These are phyloP conservation scores for Letharia lupina DNA, from an alignment of 495 filamentous ascomycete genomes.

Conservation along the genomic window DNA sequence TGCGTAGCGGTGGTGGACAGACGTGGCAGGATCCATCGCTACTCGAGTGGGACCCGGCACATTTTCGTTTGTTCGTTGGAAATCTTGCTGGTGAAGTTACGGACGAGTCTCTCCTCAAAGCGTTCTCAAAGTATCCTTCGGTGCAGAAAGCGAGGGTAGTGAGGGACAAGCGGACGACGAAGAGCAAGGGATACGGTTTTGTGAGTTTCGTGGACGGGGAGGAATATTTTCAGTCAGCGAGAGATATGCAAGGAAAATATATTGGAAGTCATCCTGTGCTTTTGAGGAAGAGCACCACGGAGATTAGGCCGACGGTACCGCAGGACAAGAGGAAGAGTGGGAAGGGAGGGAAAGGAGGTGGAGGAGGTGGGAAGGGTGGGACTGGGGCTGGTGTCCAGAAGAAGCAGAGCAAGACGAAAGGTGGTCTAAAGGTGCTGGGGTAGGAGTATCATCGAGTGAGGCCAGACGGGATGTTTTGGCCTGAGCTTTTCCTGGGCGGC, in stretches of 20 bases:
- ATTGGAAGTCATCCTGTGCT: constrained; percentile 93
- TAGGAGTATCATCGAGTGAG: constrained; percentile 33
- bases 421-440: constrained; percentile 67
- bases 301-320: constrained; percentile 63
- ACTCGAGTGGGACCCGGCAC: constrained; percentile 91
- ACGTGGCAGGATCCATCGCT: constrained; percentile 80
- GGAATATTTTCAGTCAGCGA: constrained; percentile 87
- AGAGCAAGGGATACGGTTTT: constrained; percentile 93
- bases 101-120: constrained; percentile 89
- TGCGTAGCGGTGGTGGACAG: constrained; percentile 79
- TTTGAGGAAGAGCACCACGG: constrained; percentile 78
- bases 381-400: constrained; percentile 64
- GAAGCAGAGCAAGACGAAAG: constrained; percentile 70
- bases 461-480: background rate
- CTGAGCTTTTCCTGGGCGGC: background rate
- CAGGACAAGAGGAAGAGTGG: constrained; percentile 40
- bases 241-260: constrained; percentile 99
- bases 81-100: constrained; percentile 98
- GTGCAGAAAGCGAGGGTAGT: constrained; percentile 92
- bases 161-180: constrained; percentile 87
- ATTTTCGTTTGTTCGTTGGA: constrained; percentile 90
- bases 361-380: constrained; percentile 26
- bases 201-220: constrained; percentile 92
- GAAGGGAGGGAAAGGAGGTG: constrained; percentile 32
- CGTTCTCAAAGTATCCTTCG: constrained; percentile 79